Conservation (phyloP, 2,329 filamentous ascomycete species). For the Pseudocercospora macadamiae region DNA sequence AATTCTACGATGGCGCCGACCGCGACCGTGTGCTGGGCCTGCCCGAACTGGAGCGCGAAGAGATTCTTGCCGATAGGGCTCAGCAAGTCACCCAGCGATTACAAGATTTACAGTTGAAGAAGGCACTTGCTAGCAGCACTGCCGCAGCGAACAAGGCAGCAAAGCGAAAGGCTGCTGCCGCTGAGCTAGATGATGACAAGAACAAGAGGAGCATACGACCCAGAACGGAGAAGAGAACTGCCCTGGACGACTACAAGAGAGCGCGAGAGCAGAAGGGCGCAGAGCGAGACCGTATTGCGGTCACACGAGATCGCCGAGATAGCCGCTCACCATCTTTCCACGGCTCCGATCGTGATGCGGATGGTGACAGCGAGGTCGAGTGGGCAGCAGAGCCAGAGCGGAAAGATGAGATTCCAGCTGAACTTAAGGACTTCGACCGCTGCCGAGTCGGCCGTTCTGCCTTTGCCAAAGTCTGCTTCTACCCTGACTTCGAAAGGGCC, state of each 20-base stretch:
- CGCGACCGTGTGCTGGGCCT: conserved; percentile 72
- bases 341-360: conserved; percentile 58
- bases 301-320: conserved; percentile 49
- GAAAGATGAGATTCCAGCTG: conserved; percentile 66
- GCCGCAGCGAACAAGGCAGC: conserved; percentile 59
- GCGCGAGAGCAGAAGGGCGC: conserved; percentile 64
- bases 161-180: conserved; percentile 75
- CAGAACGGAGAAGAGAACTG: conserved; percentile 56
- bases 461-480: conserved; percentile 91
- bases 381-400: conserved; percentile 64
- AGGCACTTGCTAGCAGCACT: conserved; percentile 60
- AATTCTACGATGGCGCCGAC: conserved; percentile 64
- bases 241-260: conserved; percentile 71
- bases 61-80: conserved; percentile 83
- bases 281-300: conserved; percentile 45
- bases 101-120: conserved; percentile 80
- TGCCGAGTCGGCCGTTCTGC: conserved; percentile 81
- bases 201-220: conserved; percentile 63
- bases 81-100: conserved; percentile 79
- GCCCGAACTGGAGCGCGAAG: conserved; percentile 88
- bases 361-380: conserved; percentile 78
- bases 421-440: conserved; percentile 80
- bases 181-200: conserved; percentile 74
- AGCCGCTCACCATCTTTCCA: conserved; percentile 46
- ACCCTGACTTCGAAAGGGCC: conserved; percentile 81